Evolutionary conservation across 352 stramenopile species (phyloP).

Genomic region (Phytophthora megakarya): DNA sequence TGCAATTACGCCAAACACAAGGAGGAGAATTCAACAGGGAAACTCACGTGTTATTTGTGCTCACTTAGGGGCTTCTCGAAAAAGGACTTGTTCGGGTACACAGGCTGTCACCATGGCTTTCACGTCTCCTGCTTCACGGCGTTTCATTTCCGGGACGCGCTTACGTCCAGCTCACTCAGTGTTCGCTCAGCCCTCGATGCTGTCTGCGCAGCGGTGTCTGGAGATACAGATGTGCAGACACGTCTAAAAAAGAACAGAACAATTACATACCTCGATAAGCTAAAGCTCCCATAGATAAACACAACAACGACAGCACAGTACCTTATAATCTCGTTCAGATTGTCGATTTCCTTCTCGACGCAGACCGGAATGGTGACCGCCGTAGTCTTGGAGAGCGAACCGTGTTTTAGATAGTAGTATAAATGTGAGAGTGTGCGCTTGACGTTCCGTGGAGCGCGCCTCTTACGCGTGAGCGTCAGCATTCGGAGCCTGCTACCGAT

Average conservation of each 20-base stretch:
- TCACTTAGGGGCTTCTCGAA: background rate
- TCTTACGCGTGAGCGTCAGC: too few relatives aligned
- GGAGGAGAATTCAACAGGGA: background rate
- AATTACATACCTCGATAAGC: background rate
- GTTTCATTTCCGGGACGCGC: slow-evolving; percentile 4
- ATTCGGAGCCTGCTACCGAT: too few relatives aligned
- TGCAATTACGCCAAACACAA: slow-evolving; percentile 10
- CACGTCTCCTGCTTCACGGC: slow-evolving; percentile 7
- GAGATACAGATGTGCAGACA: background rate
- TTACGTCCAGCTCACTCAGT: background rate
- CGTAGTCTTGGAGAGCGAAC: too few relatives aligned
- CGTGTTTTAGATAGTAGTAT: too few relatives aligned
- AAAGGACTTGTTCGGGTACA: background rate
- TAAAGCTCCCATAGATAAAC: background rate
- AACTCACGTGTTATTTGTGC: slow-evolving; percentile 13
- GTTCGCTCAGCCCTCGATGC: background rate
- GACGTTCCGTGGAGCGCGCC: too few relatives aligned
- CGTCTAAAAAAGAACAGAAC: background rate
- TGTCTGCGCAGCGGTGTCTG: background rate
- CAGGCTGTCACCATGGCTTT: slow-evolving; percentile 1
- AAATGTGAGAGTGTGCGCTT: too few relatives aligned
- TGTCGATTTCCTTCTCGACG: too few relatives aligned
- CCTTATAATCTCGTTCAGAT: too few relatives aligned
- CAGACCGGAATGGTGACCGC: too few relatives aligned
- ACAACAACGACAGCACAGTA: too few relatives aligned